Evolutionary conservation across 2,329 filamentous ascomycete species (phyloP).

Genomic region (Colletotrichum lentis): DNA sequence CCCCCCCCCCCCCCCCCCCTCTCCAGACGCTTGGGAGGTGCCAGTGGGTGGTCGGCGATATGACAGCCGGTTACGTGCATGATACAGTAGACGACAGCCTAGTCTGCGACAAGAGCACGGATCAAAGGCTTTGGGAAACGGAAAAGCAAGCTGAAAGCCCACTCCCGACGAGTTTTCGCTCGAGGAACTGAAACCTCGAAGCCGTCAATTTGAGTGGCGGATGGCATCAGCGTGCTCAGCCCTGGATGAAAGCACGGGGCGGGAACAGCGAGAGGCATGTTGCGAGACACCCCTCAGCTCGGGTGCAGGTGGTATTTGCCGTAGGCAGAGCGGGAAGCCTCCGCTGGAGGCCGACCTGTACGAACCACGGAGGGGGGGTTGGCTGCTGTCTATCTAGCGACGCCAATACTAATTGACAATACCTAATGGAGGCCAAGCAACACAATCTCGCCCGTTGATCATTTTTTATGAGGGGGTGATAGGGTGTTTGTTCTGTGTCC

Average conservation of each 20-base stretch:
- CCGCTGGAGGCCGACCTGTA: not conserved
- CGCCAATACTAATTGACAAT: slow-evolving; percentile 15
- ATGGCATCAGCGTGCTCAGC: slow-evolving; percentile 3
- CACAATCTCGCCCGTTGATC: not conserved
- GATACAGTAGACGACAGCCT: not conserved
- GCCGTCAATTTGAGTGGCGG: slow-evolving; percentile 27
- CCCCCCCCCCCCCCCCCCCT: not conserved
- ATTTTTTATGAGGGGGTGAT: slow-evolving; percentile 27
- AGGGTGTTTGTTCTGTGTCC: slow-evolving; percentile 30
- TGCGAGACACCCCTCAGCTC: not conserved
- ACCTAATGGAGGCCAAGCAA: slow-evolving; percentile 1
- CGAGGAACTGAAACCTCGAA: slow-evolving; percentile 29
- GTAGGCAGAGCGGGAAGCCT: not conserved
- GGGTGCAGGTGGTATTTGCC: slow-evolving; percentile 16
- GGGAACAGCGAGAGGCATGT: not conserved
- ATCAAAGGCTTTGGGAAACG: not conserved
- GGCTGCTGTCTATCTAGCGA: not conserved
- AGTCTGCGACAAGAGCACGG: slow-evolving; percentile 22
- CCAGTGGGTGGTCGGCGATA: not conserved
- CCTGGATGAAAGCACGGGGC: slow-evolving; percentile 6
- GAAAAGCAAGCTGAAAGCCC: slow-evolving; percentile 20
- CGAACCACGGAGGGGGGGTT: not conserved
- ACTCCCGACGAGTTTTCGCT: slow-evolving; percentile 8
- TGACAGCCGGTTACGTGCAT: slow-evolving; percentile 4
- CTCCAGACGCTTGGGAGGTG: not conserved